Base-by-base conservation (phyloP, 1,139 yeast genomes). In the Protomyces macrosporus region DNA sequence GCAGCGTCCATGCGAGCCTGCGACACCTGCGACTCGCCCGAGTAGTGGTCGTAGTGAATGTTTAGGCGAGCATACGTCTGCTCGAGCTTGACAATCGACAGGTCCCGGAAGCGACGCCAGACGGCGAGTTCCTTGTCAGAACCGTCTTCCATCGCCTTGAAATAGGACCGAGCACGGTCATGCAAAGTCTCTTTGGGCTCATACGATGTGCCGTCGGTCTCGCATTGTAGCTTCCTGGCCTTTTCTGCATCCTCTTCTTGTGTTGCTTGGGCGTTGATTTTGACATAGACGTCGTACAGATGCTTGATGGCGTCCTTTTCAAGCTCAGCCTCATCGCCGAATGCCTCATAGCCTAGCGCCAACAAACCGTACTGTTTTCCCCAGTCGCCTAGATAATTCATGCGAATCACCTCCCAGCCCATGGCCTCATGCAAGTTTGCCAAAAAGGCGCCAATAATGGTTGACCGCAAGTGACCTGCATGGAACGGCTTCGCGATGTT, bases 401-500 rank as follows among this genome's bases (percentile, higher is more conserved):
- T 81, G 78, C 97, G 85, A 69, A 82, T 78, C 53, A 95, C 98
- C 16, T 89, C 84, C 88, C 93, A 93, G 52, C 98, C 98, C 66
- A 87, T 80, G 70, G 85, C 85, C 76, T 91, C 97, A 74, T 93
- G 90, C 75, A 93, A 81, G 76, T 91, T 93, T 55, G 96, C 78
- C 65, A 95, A 76, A 78, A 90, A 93, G n/a, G 98, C 98, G 71
- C 99, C 99, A 74, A 93, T 93, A 74, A 93, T 93, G 48, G 99
- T 93, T 52, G 97, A 89, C 79, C 99, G 86, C 77, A 93, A 84
- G 77, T 93, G 99, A 66, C 99, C 99, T 66, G 99, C 99, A 74
- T 93, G 99, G 87, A 93, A 93, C 12, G 98, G 98, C 77, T 93
- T 93, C 69, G 99, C 99, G 73, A 93, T 93, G 75, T 93, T 93